Base-by-base conservation (phyloP, 371 early-diverging fungal genomes). In the Conidiobolus incongruus region DNA sequence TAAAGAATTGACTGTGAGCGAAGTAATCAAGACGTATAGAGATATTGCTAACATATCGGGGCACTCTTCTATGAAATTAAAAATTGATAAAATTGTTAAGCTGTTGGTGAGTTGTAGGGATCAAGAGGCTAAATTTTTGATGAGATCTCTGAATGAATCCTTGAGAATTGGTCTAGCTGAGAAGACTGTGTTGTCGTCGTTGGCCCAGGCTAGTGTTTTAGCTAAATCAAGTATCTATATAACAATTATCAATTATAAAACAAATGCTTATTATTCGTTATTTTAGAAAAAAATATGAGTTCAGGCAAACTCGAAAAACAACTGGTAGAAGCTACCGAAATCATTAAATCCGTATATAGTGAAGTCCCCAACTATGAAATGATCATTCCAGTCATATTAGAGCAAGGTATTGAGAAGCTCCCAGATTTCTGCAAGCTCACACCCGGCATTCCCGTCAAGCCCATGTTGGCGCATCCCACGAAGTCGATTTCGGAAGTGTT, bases 391-490 rank as follows among this genome's bases (percentile, higher is more conserved):
- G 72, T 72, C 6, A 58, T 97, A n/a, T 59, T 92, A 24, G 57
- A 81, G 37, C 49, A 78, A 39, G 89, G 81, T 0, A 60, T 81
- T 46, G 65, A 67, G 13, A 62, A 72, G 19, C 49, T 88, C 16
- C 50, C 59, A 13, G 61, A 73, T 1, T 55, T 63, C 17, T 94
- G 96, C 56, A 80, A 82, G 50, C 63, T 97, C 49, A 76, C 81
- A 15, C 91, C 96, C 49, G 89, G 59, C 10, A 86, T 99, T 37
- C 99, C 99, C 1, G 65, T 99, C 20, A 96, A 98, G 51, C 99
- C 99, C n/a, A 99, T 99, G 99, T 68, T 99, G 52, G 99, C 99
- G 0, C 93, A 95, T 60, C 97, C 99, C 2, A 92, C 94, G 31
- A 98, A 97, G 58, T 73, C 81, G 38, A 61, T 99, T 10, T 75